Conservation (phyloP, 2,329 filamentous ascomycete genomes). For the Hypoxylon sp. region DNA sequence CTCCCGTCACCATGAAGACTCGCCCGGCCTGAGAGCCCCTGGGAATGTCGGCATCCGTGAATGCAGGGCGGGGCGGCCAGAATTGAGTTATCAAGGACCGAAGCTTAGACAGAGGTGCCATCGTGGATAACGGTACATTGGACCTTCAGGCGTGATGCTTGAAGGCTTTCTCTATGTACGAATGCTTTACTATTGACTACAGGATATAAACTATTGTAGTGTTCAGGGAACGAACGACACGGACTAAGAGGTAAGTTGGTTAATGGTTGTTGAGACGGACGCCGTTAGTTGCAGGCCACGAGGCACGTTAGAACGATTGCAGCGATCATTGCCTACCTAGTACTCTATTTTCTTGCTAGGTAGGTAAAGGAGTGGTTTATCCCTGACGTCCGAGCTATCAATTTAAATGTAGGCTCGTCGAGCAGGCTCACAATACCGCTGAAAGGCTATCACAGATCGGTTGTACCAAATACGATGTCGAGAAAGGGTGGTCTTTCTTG, state of each 20-base stretch:
- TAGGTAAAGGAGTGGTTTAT: not conserved
- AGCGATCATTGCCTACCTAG: not conserved
- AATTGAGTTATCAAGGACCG: slow-evolving; percentile 31
- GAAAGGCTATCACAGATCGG: no score
- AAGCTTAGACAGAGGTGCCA: slow-evolving; percentile 9
- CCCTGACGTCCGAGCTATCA: not conserved
- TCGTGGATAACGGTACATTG: not conserved
- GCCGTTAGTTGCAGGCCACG: not conserved
- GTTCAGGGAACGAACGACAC: not conserved
- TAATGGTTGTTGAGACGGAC: not conserved
- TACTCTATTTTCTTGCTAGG: not conserved
- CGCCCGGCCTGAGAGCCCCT: slow-evolving; percentile 47
- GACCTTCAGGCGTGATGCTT: not conserved
- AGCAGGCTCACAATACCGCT: no score
- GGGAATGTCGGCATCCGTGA: slow-evolving; percentile 48
- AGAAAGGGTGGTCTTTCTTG: no score
- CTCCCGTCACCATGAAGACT: slow-evolving; percentile 65
- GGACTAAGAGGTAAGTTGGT: not conserved
- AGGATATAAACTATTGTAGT: not conserved
- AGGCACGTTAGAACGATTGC: not conserved
- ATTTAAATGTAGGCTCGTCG: no score
- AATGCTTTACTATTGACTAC: slow-evolving; percentile 1
- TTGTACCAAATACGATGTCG: no score
- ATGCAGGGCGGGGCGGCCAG: slow-evolving; percentile 49
- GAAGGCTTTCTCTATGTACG: not conserved